Conservation (phyloP, 2,329 filamentous ascomycete genomes). For the Sclerotinia spermophila region DNA sequence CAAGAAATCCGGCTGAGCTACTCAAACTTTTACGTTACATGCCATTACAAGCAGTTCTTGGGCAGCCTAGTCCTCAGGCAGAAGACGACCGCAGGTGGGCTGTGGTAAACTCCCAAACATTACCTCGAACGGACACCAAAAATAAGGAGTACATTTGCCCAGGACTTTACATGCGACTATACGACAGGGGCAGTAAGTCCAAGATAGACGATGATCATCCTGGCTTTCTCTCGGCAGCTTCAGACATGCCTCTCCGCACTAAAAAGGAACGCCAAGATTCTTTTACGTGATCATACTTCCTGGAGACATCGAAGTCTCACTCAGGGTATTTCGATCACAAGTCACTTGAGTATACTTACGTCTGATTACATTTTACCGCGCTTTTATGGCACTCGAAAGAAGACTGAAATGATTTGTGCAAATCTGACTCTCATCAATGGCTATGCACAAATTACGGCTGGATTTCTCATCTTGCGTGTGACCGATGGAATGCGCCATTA, state of each 20-base stretch:
- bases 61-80: neutral
- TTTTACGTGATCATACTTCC: neutral
- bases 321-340: neutral
- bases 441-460: neutral
- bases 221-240: neutral
- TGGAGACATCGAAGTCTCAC: neutral
- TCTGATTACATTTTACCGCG: neutral
- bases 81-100: neutral
- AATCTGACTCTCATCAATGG: neutral
- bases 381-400: neutral
- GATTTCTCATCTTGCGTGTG: neutral
- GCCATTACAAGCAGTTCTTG: neutral
- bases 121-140: neutral
- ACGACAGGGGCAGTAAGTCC: neutral
- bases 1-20: neutral
- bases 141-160: neutral
- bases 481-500: neutral
- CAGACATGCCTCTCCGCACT: neutral
- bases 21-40: neutral
- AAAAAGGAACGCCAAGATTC: neutral
- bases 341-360: neutral
- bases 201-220: neutral
- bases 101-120: neutral
- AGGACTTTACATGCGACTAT: neutral
- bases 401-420: neutral